Evolutionary conservation across 176 grass and related monocot species (phyloP).

Genomic region (Phyllostachys edulis): DNA sequence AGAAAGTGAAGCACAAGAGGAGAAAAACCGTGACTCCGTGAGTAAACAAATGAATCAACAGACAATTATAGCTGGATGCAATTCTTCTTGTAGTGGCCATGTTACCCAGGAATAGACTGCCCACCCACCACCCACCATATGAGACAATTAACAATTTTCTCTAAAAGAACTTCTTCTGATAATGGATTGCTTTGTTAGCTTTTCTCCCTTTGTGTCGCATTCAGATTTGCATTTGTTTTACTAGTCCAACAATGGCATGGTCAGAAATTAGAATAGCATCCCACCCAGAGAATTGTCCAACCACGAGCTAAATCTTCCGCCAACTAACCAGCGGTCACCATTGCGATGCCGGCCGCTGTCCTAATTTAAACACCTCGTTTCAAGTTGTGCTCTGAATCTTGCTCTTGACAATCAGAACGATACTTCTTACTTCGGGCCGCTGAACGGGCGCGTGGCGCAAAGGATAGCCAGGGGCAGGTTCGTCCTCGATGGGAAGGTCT

Average conservation of each 20-base stretch:
- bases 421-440: slow-evolving; percentile 62
- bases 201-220: not conserved
- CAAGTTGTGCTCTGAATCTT: not conserved
- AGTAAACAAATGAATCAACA: not conserved
- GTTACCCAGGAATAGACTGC: not conserved
- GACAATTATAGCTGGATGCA: not conserved
- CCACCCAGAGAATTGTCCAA: not conserved
- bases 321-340: not conserved
- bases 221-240: not conserved
- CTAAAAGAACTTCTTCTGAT: not conserved
- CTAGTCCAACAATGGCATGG: not conserved
- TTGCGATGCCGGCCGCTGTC: not conserved
- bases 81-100: not conserved
- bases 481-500: slow-evolving; percentile 57
- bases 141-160: not conserved
- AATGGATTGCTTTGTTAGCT: not conserved
- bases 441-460: slow-evolving; percentile 73
- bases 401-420: slow-evolving; percentile 46
- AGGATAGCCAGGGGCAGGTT: slow-evolving; percentile 56
- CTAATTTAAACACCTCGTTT: not conserved
- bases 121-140: no score
- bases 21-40: not conserved
- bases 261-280: not conserved
- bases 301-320: not conserved
- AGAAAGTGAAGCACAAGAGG: not conserved